Base-by-base conservation (phyloP, 257 asterid species). In the Pogostemon cablin region DNA sequence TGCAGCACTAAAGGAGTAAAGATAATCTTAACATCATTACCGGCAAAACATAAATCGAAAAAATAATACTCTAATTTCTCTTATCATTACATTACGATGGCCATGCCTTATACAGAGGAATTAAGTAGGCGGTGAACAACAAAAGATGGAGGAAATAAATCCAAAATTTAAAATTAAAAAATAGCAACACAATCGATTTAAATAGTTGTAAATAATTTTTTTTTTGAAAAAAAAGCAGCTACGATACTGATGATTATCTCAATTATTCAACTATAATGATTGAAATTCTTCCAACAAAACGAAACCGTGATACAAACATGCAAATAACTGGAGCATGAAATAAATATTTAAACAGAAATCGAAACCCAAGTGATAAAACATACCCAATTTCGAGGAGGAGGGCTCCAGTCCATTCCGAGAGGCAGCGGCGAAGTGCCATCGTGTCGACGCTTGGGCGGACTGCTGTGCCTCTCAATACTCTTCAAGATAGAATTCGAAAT, bases 401-500 rank as follows among this genome's bases (percentile, higher is more conserved):
- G 86, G 80, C 92, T 89, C 96, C 96, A 89, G 72, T 89, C 96
- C 96, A 89, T 89, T 62, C 96, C 95, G 6, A 89, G 84, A 20
- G 96, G 96, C 60, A 89, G 87, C 50, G 96, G 96, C 47, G 96
- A 89, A 69, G 86, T 68, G 43, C 92, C 96, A 39, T 89, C 96
- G 68, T 87, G 95, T 42, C 92, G 87, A 56, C 68, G 83, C 80
- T 75, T 80, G 0, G 88, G 86, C 7, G 93, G 86, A 59, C 81
- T 76, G 41, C 41, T 60, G 63, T 63, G 17, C 50, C 68, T 76
- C 69, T 75, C 71, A 41, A 35, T 48, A 35, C 55, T 34, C 60
- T n/a, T 65, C 73, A 75, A 68, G 5, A 63, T 68, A 48, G 80
- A 79, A 67, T 49, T 80, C 17, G 84, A 82, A 53, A 75, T 47